A percentile compares a stretch with the other conserved stretches of the same genome.
Conservation (phyloP, 1,139 yeast genomes). For the Zygotorulaspora mrakii region DNA sequence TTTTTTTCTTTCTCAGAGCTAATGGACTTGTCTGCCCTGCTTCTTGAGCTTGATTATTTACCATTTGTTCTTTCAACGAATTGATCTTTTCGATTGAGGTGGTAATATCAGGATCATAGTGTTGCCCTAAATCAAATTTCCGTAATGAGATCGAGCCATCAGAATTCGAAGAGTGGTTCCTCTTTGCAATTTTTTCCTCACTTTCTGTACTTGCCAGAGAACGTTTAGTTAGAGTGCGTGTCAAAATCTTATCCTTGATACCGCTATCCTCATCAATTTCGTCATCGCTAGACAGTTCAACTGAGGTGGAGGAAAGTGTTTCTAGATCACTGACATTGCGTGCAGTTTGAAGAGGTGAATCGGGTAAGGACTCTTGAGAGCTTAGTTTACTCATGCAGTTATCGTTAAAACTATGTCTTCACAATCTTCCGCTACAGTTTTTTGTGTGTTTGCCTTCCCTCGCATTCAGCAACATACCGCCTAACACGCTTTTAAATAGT, state of each 20-base stretch:
- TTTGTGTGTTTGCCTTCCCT: no score
- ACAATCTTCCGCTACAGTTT: no score
- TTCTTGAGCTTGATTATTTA: slow-evolving; percentile 10
- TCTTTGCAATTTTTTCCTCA: not conserved
- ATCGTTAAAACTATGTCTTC: no score
- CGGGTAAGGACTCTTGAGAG: not conserved
- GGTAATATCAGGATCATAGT: slow-evolving; percentile 15
- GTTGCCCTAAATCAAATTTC: slow-evolving; percentile 17
- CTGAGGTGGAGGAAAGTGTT: not conserved
- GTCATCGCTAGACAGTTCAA: not conserved
- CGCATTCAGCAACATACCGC: no score
- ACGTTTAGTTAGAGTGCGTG: not conserved
- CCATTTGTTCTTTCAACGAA: slow-evolving; percentile 9
- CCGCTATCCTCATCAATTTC: not conserved
- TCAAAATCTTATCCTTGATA: not conserved
- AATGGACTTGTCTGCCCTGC: not conserved
- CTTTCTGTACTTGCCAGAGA: not conserved
- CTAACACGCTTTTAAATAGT: no score
- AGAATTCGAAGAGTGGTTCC: not conserved
- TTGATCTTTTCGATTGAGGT: slow-evolving; percentile 12
- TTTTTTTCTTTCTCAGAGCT: not conserved
- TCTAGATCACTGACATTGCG: not conserved
- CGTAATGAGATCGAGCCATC: slow-evolving; percentile 7
- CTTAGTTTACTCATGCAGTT: no score
- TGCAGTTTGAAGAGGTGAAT: not conserved